Evolutionary conservation across 768 basidiomycete genomes (phyloP), one percentile per base, ranked within the genome.

Genomic region (Kwoniella dejecticola): DNA sequence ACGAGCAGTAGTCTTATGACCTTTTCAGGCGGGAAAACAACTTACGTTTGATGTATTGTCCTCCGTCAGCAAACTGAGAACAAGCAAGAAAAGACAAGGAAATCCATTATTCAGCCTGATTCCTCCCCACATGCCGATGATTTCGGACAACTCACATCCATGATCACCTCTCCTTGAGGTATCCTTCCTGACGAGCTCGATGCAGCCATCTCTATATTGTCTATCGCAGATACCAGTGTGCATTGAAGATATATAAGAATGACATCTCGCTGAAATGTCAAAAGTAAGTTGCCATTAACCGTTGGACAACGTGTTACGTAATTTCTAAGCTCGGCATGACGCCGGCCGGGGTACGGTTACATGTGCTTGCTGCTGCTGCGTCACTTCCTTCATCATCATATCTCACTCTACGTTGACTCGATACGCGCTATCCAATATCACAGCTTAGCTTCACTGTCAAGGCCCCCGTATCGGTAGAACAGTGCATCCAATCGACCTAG

Each of bases 151-250:
- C 74, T 68, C 48, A 75, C 74, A 29, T 75, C 74, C 55, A 72
- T 67, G 24, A 75, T 71, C 19, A 75, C 74, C 44, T 75, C 74
- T 19, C 71, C 71, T 62, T 75, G 74, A 21, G 74, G 74, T 49
- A 72, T 54, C 8, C 74, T 42, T 13, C 69, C 69, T 60, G 73
- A 60, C 41, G 71, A 72, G 60, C 70, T 70, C 23, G 70, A 66
- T n/a, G 73, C 56, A 21, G 56, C 73, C 53, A 62, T 62, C 11
- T 30, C 27, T 24, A 15, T 33, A n/a, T 24, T 12, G 21, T 58
- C 31, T 21, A 13, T 57, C n/a, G n/a, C n/a, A n/a, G n/a, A n/a
- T n/a, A n/a, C n/a, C n/a, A n/a, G n/a, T n/a, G n/a, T n/a, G n/a
- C n/a, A n/a, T n/a, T n/a, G n/a, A n/a, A n/a, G n/a, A n/a, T n/a